Conservation (phyloP, 805 yeast genomes). For the Monosporozyma servazzii region DNA sequence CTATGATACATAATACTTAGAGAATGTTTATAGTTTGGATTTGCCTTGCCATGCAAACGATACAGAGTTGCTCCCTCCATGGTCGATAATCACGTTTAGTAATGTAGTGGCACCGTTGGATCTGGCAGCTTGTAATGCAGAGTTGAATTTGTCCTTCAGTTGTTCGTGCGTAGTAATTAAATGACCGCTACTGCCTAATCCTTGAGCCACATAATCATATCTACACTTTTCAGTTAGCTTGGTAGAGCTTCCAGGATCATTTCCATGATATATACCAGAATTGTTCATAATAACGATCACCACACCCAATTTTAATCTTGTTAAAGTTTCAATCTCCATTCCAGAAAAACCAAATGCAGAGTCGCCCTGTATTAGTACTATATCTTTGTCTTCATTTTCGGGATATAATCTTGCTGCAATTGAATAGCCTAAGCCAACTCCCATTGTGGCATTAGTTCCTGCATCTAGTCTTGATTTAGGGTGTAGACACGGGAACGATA, state of each 20-base stretch:
- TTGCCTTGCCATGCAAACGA: constrained; percentile 65
- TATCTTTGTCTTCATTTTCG: constrained; percentile 32
- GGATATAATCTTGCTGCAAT: constrained; percentile 46
- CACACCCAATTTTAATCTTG: constrained; percentile 44
- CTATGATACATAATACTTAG: neutral
- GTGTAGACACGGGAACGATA: constrained; percentile 43
- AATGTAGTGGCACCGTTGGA: constrained; percentile 34
- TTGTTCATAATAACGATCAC: constrained; percentile 61
- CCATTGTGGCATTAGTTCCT: constrained; percentile 75
- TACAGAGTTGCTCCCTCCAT: constrained; percentile 45
- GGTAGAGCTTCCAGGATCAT: constrained; percentile 35
- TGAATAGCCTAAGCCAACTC: constrained; percentile 63
- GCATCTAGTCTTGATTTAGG: constrained; percentile 58
- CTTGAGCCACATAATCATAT: constrained; percentile 46
- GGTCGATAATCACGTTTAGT: constrained; percentile 53
- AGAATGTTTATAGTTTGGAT: constrained; percentile 5
- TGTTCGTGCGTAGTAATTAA: constrained; percentile 36
- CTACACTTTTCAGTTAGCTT: constrained; percentile 47
- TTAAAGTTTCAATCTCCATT: constrained; percentile 64
- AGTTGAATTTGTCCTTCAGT: constrained; percentile 28
- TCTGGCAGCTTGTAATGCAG: constrained; percentile 29
- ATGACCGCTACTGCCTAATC: constrained; percentile 50
- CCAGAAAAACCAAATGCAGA: constrained; percentile 73
- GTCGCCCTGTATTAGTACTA: constrained; percentile 62
- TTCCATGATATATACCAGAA: constrained; percentile 64